A percentile compares a stretch with the other conserved stretches of the same genome.
Conservation (phyloP, 2,329 filamentous ascomycete genomes). For the Bertia moriformis region DNA sequence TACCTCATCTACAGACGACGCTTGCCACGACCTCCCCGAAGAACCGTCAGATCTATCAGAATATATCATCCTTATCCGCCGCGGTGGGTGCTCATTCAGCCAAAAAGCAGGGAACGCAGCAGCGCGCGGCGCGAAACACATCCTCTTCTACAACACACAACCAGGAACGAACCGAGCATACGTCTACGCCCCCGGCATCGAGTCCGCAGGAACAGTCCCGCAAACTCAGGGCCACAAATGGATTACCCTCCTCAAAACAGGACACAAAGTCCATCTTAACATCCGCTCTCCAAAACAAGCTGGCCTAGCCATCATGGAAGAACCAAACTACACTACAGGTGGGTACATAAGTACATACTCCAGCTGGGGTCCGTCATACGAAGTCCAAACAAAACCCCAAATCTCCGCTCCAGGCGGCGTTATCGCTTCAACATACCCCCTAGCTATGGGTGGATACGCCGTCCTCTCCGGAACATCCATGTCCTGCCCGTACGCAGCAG, state of each 20-base stretch:
- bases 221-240: constrained; percentile 9
- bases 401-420: constrained; percentile 38
- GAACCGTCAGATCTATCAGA: constrained; percentile 21
- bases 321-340: constrained; percentile 25
- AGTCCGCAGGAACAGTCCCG: constrained; percentile 6
- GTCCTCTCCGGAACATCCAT: constrained; percentile 43
- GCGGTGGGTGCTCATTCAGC: constrained; percentile 17
- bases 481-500: constrained; percentile 40
- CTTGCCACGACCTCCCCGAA: constrained; percentile 20
- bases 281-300: constrained; percentile 6
- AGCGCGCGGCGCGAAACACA: constrained; percentile 23
- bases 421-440: constrained; percentile 42
- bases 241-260: constrained; percentile 8
- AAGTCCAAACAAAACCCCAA: constrained; percentile 40
- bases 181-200: constrained; percentile 5
- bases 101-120: constrained; percentile 21
- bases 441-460: constrained; percentile 28
- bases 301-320: constrained; percentile 3
- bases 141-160: constrained; percentile 25
- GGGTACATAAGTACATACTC: constrained; percentile 37
- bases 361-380: constrained; percentile 46
- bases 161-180: constrained; percentile 7
- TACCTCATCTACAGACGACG: constrained; percentile 12
- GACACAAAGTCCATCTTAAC: constrained; percentile 8
- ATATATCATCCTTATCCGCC: constrained; percentile 22